Conservation (phyloP, 805 yeast species). For the Candida montana region DNA sequence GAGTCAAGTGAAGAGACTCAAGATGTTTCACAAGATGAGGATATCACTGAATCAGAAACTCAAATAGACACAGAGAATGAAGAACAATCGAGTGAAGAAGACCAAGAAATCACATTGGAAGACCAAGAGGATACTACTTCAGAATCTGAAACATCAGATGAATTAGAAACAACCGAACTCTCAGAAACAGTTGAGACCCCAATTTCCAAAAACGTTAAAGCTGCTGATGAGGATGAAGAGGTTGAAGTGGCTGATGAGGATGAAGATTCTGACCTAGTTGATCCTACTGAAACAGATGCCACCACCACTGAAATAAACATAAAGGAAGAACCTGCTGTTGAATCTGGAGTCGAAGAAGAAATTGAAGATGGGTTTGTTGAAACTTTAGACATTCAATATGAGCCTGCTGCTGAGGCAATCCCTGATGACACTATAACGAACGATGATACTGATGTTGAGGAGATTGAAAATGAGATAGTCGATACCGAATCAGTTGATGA, state of each 20-base stretch:
- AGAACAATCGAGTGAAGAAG: no score
- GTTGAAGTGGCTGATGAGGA: neutral
- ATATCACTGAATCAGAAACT: no score
- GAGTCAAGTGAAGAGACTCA: neutral
- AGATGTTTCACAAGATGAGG: neutral
- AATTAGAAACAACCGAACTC: no score
- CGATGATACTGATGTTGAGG: neutral
- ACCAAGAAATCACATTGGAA: no score
- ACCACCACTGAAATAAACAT: no score
- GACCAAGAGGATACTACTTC: no score
- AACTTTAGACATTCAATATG: neutral
- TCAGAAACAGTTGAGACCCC: no score
- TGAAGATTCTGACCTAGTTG: neutral
- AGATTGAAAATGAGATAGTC: no score
- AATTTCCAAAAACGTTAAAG: no score
- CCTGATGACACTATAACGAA: neutral
- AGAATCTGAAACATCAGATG: no score
- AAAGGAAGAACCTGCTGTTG: neutral
- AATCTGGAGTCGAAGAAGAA: neutral
- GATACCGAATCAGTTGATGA: no score
- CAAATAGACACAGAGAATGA: no score
- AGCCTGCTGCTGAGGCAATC: neutral
- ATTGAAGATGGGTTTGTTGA: neutral
- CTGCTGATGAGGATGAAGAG: neutral
- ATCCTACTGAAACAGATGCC: neutral